Conservation (phyloP, 1,139 yeast genomes). For the Candida tropicalis region DNA sequence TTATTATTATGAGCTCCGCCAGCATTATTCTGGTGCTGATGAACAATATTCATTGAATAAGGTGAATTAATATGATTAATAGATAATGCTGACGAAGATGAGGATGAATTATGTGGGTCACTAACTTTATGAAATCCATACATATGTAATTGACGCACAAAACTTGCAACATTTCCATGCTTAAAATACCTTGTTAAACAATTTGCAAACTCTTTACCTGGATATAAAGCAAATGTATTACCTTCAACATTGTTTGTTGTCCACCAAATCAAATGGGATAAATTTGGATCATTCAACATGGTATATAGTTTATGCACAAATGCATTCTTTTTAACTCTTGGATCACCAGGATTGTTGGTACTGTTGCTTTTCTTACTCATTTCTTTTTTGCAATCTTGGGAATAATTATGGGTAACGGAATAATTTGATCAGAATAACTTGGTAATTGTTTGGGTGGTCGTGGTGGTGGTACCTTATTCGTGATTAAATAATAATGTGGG, state of each 20-base stretch:
- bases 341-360: conserved; percentile 20
- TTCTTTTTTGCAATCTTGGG: no score
- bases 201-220: conserved; percentile 51
- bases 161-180: conserved; percentile 51
- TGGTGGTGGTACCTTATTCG: no score
- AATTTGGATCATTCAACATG: conserved; percentile 57
- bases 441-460: no score
- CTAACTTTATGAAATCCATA: conserved; percentile 57
- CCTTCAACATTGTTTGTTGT: conserved; percentile 56
- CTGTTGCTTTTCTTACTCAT: conserved; percentile 22
- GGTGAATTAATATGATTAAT: neutral
- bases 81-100: conserved; percentile 5
- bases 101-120: conserved; percentile 26
- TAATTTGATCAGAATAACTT: no score
- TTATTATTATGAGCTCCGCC: no score
- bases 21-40: conserved; percentile 8
- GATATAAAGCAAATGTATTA: conserved; percentile 63
- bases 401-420: no score
- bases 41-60: conserved; percentile 8
- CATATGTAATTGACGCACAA: conserved; percentile 52
- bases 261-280: conserved; percentile 73
- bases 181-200: conserved; percentile 47
- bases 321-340: conserved; percentile 55
- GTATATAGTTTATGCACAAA: conserved; percentile 64
- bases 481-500: no score